Percentiles rank a stretch among this genome's conserved stretches.
phyloP scores from a whole-genome alignment of 768 basidiomycete genomes.

The Phylloporus sp. region DNA sequence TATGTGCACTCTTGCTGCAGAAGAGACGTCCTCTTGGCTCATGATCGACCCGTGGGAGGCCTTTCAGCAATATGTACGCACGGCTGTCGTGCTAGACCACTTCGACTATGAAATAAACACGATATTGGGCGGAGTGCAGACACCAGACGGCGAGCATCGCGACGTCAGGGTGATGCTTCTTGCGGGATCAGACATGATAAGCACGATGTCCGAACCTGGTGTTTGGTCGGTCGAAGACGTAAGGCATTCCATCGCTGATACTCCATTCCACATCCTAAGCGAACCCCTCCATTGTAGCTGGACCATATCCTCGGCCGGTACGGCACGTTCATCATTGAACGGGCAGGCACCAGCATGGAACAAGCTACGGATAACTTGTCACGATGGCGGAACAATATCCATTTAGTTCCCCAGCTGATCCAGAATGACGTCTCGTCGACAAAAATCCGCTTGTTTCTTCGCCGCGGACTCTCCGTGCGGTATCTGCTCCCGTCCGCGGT shows the following conservation, averaged over 20 bases:
- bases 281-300: conserved; percentile 48
- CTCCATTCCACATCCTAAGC: conserved; percentile 12
- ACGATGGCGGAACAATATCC: conserved; percentile 78
- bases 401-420: conserved; percentile 89
- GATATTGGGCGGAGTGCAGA: conserved; percentile 71
- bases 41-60: conserved; percentile 99
- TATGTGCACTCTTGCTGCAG: conserved; percentile 87
- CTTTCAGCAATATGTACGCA: conserved; percentile 90
- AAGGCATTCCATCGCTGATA: conserved; percentile 33
- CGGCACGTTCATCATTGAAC: conserved; percentile 92
- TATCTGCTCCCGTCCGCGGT: conserved; percentile 91
- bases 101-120: conserved; percentile 94
- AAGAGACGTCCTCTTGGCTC: conserved; percentile 88
- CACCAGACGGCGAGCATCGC: conserved; percentile 70
- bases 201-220: conserved; percentile 97
- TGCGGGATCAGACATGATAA: conserved; percentile 96
- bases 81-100: conserved; percentile 95
- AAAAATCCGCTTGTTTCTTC: conserved; percentile 79
- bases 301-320: conserved; percentile 95
- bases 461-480: conserved; percentile 76
- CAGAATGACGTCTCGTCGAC: conserved; percentile 98
- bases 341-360: conserved; percentile 89
- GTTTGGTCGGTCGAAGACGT: conserved; percentile 97
- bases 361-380: conserved; percentile 74
- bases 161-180: conserved; percentile 86